Percentiles rank a stretch among this genome's conserved stretches.
Evolutionary conservation across 2,329 filamentous ascomycete genomes (phyloP).

Genomic region (Clathrospora elynae): DNA sequence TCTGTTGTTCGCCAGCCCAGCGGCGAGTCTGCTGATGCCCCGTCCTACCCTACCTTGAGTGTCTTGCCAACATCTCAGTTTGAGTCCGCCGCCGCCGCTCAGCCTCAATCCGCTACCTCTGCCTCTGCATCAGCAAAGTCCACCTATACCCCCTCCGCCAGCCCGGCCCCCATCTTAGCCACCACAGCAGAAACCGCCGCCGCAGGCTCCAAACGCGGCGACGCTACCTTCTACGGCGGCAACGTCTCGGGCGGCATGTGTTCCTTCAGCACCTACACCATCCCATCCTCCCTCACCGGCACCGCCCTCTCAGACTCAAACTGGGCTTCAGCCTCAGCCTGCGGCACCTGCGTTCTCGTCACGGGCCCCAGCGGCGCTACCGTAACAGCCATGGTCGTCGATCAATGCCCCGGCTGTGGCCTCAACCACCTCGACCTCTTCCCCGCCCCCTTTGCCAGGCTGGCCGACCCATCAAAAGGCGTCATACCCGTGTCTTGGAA

Average conservation of each 20-base stretch:
- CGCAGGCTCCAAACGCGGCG: slow-evolving; percentile 27
- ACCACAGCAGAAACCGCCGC: slow-evolving; percentile 4
- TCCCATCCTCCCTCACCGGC: slow-evolving; percentile 64
- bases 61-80: background rate
- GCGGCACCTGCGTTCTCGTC: slow-evolving; percentile 66
- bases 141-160: slow-evolving; percentile 5
- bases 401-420: slow-evolving; percentile 62
- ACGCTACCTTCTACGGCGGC: slow-evolving; percentile 48
- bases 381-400: slow-evolving; percentile 68
- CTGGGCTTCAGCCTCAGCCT: slow-evolving; percentile 63
- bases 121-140: slow-evolving; percentile 9
- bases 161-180: background rate
- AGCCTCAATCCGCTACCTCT: slow-evolving; percentile 7
- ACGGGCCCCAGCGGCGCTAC: slow-evolving; percentile 62
- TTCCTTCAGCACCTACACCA: slow-evolving; percentile 66
- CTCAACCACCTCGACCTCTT: slow-evolving; percentile 63
- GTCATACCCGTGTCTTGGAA: slow-evolving; percentile 58
- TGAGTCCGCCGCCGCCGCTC: background rate
- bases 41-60: slow-evolving; percentile 14
- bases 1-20: slow-evolving; percentile 8
- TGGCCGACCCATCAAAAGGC: slow-evolving; percentile 54
- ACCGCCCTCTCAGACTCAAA: slow-evolving; percentile 64
- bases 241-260: slow-evolving; percentile 64
- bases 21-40: background rate
- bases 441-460: slow-evolving; percentile 55